phyloP scores from a whole-genome alignment of 2,329 filamentous ascomycete species.

The Xylaria sp. region DNA sequence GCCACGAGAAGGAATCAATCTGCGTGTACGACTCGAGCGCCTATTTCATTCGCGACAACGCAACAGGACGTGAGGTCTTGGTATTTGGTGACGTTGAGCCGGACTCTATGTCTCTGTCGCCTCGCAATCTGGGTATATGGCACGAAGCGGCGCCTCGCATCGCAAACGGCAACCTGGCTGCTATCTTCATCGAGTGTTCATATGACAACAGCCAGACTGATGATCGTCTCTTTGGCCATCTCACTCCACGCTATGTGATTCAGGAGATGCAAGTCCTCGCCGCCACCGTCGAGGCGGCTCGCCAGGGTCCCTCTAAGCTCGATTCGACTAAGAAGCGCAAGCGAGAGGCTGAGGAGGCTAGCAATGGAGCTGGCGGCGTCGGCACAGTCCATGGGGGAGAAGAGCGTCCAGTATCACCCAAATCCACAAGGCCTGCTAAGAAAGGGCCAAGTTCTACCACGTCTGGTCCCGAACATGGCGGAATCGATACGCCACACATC shows the following conservation, averaged over 20 bases:
- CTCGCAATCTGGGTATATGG: slow-evolving; percentile 87
- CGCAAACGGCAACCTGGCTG: slow-evolving; percentile 74
- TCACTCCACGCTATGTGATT: slow-evolving; percentile 84
- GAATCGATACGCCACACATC: slow-evolving; percentile 56
- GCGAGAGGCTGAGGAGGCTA: slow-evolving; percentile 57
- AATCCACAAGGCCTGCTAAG: slow-evolving; percentile 53
- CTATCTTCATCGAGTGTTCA: slow-evolving; percentile 95
- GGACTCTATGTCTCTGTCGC: slow-evolving; percentile 83
- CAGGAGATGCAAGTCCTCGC: slow-evolving; percentile 81
- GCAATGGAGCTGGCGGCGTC: slow-evolving; percentile 33
- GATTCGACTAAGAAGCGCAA: slow-evolving; percentile 72
- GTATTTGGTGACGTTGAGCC: slow-evolving; percentile 97
- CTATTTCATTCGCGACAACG: slow-evolving; percentile 86
- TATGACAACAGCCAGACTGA: slow-evolving; percentile 85
- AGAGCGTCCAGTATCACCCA: slow-evolving; percentile 65
- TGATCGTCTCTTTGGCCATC: slow-evolving; percentile 85
- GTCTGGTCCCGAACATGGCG: slow-evolving; percentile 36
- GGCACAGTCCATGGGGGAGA: slow-evolving; percentile 37
- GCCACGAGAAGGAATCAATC: slow-evolving; percentile 57
- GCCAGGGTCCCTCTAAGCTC: slow-evolving; percentile 55
- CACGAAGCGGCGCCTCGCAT: slow-evolving; percentile 89
- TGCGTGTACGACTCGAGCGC: slow-evolving; percentile 90
- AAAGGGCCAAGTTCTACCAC: slow-evolving; percentile 34
- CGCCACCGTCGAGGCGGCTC: slow-evolving; percentile 70
- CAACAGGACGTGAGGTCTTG: slow-evolving; percentile 79